phyloP scores from a whole-genome alignment of 305 asterid genomes.

The Solanum hybrid region DNA sequence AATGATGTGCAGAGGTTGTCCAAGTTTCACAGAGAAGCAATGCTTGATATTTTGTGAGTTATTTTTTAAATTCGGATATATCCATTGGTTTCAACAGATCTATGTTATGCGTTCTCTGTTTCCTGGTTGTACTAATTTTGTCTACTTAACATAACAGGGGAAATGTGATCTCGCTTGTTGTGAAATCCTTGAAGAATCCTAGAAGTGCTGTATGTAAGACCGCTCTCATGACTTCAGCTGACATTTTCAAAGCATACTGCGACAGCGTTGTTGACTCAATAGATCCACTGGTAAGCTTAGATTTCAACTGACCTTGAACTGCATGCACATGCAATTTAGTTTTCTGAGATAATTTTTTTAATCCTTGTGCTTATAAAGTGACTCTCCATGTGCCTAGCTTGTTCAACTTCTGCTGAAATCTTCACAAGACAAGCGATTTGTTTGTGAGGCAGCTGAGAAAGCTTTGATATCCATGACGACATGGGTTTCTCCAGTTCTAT shows the following conservation, averaged over 20 bases:
- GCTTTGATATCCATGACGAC: constrained; percentile 61
- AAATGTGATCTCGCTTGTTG: constrained; percentile 43
- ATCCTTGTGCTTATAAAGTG: background rate
- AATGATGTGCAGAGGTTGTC: constrained; percentile 57
- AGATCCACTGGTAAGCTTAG: constrained; percentile 69
- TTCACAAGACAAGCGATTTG: constrained; percentile 87
- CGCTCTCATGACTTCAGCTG: constrained; percentile 70
- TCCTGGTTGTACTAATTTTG: background rate
- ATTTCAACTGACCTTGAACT: background rate
- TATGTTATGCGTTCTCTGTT: background rate
- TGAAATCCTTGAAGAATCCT: constrained; percentile 65
- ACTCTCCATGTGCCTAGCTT: constrained; percentile 28
- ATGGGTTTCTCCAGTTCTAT: constrained; percentile 56
- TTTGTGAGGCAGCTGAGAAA: constrained; percentile 79
- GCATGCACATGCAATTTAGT: background rate
- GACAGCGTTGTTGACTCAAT: constrained; percentile 47
- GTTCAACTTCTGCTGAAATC: constrained; percentile 75
- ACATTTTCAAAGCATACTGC: constrained; percentile 58
- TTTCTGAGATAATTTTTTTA: background rate
- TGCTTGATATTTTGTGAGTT: constrained; percentile 54
- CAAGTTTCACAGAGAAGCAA: constrained; percentile 54
- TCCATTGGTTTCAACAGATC: background rate
- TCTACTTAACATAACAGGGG: constrained; percentile 29
- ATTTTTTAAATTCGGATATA: background rate
- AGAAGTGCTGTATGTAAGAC: constrained; percentile 86